A percentile compares a stretch with the other conserved stretches of the same genome.
phyloP scores from a whole-genome alignment of 495 filamentous ascomycete species.

The Paragyromitra xinjiangensis region DNA sequence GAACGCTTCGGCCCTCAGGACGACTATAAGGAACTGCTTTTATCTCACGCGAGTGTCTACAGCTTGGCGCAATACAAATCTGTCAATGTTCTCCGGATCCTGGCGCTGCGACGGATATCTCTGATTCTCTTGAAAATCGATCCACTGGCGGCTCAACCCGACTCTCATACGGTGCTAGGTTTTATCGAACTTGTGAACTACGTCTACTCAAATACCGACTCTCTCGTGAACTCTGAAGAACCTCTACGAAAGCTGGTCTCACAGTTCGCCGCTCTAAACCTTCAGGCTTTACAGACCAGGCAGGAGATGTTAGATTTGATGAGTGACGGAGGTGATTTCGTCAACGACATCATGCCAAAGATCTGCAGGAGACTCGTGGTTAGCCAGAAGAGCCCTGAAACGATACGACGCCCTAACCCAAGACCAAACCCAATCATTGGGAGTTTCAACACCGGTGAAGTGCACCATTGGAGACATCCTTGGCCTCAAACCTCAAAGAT shows the following conservation, averaged over 20 bases:
- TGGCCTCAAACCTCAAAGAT: slow-evolving; percentile 1
- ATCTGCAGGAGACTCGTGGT: background rate
- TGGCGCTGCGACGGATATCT: slow-evolving; percentile 22
- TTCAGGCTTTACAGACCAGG: background rate
- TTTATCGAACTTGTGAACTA: slow-evolving; percentile 12
- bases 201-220: slow-evolving; percentile 27
- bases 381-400: background rate
- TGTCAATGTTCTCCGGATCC: background rate
- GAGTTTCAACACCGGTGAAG: slow-evolving; percentile 12
- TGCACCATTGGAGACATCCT: background rate
- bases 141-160: background rate
- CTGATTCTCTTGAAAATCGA: slow-evolving; percentile 1
- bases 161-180: background rate
- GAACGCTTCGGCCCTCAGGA: background rate
- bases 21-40: slow-evolving; percentile 10
- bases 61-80: slow-evolving; percentile 13
- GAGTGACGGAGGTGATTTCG: slow-evolving; percentile 5
- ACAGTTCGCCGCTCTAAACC: slow-evolving; percentile 15
- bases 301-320: slow-evolving; percentile 20
- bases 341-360: slow-evolving; percentile 13
- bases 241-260: slow-evolving; percentile 28
- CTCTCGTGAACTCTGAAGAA: slow-evolving; percentile 11
- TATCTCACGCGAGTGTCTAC: slow-evolving; percentile 23
- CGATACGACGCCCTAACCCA: background rate
- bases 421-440: slow-evolving; percentile 1